Base-by-base conservation (phyloP, 2,329 filamentous ascomycete species). In the Dactylellina haptotyla region DNA sequence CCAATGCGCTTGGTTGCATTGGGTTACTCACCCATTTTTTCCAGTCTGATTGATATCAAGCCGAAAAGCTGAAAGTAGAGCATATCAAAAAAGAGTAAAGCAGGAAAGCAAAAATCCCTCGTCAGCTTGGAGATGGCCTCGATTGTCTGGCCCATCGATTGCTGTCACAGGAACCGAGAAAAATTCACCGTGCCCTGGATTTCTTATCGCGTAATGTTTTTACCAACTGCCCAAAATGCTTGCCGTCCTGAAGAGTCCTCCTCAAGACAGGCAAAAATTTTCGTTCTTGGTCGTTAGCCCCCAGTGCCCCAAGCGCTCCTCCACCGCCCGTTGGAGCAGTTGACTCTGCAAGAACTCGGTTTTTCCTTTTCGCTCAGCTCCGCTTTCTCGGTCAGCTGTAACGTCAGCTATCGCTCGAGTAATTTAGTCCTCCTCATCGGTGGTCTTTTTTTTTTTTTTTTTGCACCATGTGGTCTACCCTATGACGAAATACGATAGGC, bases 301-400 rank as follows among this genome's bases (percentile, higher is more conserved):
- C 6, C 26, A 26, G 6, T 37, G 23, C 32, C 43, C 30, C 46
- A 64, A 50, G 67, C 67, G 61, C 69, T 73, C 69, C 61, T 73
- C 69, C 69, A 23, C 14, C 23, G 18, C 54, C 51, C 20, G 41
- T 48, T 59, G 46, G 43, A 64, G 57, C 51, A 56, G 57, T 51
- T 63, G 58, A 25, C 26, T n/a, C 20, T 25, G 32, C 53, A 67
- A 56, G 14, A 30, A 51, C 34, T 43, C n/a, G n/a, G n/a, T n/a
- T n/a, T n/a, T n/a, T n/a, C n/a, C 23, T 30, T 56, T 73, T 73
- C 67, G 67, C 61, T 62, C 67, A 66, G 53, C 59, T 73, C 67
- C 67, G 58, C 45, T 45, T 45, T 46, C 12, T 1, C 41, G 41
- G 16, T 46, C 3, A 20, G 41, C 3, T 46, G 14, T 5, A 18